Conservation (phyloP, 176 grass and related monocot species). For the Melocanna baccifera region DNA sequence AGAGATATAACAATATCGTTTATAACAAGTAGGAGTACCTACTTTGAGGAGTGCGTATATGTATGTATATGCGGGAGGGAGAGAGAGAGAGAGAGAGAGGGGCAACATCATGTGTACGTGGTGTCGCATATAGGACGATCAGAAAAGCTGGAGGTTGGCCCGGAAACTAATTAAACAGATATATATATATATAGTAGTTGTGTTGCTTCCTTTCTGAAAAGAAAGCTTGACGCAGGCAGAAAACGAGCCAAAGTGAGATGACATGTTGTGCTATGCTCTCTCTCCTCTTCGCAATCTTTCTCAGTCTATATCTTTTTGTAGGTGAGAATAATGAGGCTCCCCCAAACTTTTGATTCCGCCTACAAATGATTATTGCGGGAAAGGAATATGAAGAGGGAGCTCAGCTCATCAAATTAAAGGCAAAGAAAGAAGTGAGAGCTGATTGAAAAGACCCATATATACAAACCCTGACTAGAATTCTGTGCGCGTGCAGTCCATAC, state of each 20-base stretch:
- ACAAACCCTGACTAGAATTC: neutral
- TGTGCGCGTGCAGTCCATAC: too few species aligned
- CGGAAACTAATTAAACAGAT: neutral
- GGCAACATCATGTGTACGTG: neutral
- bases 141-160: neutral
- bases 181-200: too few species aligned
- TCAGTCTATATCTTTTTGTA: neutral
- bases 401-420: neutral
- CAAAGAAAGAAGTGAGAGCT: neutral
- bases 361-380: neutral
- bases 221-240: constrained; percentile 17
- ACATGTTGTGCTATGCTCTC: neutral
- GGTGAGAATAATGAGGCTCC: neutral
- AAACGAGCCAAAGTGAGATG: neutral
- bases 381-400: neutral
- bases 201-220: constrained; percentile 24
- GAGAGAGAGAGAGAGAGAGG: neutral
- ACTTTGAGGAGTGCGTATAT: too few species aligned
- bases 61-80: too few species aligned
- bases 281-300: neutral
- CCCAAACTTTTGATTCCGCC: neutral
- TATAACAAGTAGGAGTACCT: too few species aligned
- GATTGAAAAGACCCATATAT: neutral
- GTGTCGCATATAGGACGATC: neutral
- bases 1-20: too few species aligned